A percentile compares a stretch with the other conserved stretches of the same genome.
Evolutionary conservation across 371 early-diverging fungal species (phyloP).

Genomic region (Circinella minor): DNA sequence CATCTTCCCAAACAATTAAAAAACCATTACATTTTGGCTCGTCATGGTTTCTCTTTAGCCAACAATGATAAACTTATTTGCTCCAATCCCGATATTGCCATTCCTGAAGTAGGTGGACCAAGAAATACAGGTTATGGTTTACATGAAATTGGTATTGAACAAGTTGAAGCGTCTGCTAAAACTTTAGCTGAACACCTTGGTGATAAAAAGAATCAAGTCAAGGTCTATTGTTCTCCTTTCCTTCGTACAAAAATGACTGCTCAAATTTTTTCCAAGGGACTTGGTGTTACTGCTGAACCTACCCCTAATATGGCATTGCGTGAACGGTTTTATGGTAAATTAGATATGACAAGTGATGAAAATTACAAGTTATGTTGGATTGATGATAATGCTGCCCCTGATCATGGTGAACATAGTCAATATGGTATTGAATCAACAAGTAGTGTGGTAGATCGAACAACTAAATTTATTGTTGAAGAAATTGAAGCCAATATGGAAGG

Average conservation of each 20-base stretch:
- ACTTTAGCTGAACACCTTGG: constrained; percentile 37
- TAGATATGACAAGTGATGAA: constrained; percentile 45
- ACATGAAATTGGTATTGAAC: constrained; percentile 45
- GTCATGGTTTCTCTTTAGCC: constrained; percentile 55
- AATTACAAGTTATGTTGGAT: constrained; percentile 46
- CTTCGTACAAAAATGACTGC: constrained; percentile 51
- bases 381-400: constrained; percentile 39
- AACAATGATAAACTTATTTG: constrained; percentile 48
- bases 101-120: constrained; percentile 50
- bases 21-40: constrained; percentile 50
- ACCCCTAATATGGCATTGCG: constrained; percentile 35
- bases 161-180: constrained; percentile 47
- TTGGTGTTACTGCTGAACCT: constrained; percentile 28
- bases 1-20: constrained; percentile 42
- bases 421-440: constrained; percentile 42
- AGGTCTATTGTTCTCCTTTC: constrained; percentile 52
- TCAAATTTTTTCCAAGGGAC: constrained; percentile 37
- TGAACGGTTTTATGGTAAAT: constrained; percentile 49
- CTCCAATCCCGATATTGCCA: constrained; percentile 54
- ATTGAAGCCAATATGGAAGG: constrained; percentile 47
- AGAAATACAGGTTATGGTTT: constrained; percentile 47
- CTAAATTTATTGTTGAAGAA: constrained; percentile 39
- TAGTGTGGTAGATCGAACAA: constrained; percentile 44
- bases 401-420: constrained; percentile 46
- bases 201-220: constrained; percentile 20